Evolutionary conservation across 2,329 filamentous ascomycete species (phyloP), one percentile per base, ranked within the genome.

Genomic region (Colletotrichum sp.): DNA sequence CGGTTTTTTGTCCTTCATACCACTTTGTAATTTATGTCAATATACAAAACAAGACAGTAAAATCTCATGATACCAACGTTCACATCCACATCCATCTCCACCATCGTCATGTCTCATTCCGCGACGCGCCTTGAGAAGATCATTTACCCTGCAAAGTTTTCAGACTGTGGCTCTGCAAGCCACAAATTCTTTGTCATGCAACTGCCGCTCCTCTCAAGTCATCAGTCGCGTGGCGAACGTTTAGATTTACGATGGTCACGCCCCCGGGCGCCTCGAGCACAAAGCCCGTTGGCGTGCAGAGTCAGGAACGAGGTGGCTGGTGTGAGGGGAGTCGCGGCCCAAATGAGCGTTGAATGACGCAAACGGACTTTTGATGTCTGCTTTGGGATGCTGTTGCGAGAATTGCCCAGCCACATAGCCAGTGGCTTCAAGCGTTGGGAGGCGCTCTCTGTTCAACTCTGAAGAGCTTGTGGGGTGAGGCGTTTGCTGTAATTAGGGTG

Each of bases 401-500:
- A 64, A 64, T 4, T 64, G 34, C 34, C 34, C 32, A 13, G 43
- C 43, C 43, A 52, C 43, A 13, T 13, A 52, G 43, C 43, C 43
- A 21, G 4, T 21, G 43, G 43, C 43, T 52, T 13, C 43, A 52
- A 21, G 43, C 43, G 43, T 52, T 52, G 10, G 43, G n/a, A 52
- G 43, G 39, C 39, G 39, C 39, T 43, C 39, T 43, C 39, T 43
- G 2, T 6, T 52, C n/a, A n/a, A 48, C 9, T n/a, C 1, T 48
- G 5, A 48, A 21, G 43, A 48, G 39, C 39, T 52, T 52, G n/a
- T 52, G 6, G 43, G 4, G 10, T 21, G 43, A 5, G 9, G 6
- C 39, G 39, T 48, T 3, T 48, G 1, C 2, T n/a, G 39, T n/a
- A 1, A 43, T 10, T 1, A 6, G 1, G 9, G 1, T 21, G 43